A percentile compares a stretch with the other conserved stretches of the same genome.
These are phyloP conservation scores for Dillenia turbinata DNA, from an alignment of 164 flowering plant species.

Conservation along the genomic window DNA sequence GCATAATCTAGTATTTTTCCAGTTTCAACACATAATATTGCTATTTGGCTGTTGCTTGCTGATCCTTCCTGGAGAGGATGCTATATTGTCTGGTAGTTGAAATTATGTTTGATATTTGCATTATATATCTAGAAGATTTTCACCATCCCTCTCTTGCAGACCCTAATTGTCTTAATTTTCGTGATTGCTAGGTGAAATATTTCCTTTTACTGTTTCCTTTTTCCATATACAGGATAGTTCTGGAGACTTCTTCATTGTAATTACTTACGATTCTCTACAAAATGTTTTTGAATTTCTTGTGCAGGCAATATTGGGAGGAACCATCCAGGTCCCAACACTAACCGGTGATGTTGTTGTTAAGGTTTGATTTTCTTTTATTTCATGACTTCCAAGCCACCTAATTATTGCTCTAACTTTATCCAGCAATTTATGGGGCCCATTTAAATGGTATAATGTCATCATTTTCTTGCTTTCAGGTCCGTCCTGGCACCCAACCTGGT, in stretches of 20 bases:
- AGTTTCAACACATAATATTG: no score
- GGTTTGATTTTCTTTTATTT: slow-evolving; percentile 34
- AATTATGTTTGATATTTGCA: no score
- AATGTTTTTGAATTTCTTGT: slow-evolving; percentile 6
- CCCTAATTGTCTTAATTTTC: no score
- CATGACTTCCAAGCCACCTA: neutral
- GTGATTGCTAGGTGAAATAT: no score
- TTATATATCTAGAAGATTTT: no score
- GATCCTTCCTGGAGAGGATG: no score
- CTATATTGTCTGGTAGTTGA: no score
- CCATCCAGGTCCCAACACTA: slow-evolving; percentile 94
- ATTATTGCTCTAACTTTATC: neutral
- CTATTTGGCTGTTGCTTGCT: no score
- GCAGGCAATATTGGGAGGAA: slow-evolving; percentile 97
- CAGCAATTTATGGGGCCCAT: neutral
- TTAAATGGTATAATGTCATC: neutral
- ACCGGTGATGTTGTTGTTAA: slow-evolving; percentile 93
- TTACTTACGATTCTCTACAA: neutral
- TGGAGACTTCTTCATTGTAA: neutral
- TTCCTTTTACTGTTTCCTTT: no score
- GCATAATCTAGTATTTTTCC: no score
- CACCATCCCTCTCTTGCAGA: no score
- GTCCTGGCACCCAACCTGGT: slow-evolving; percentile 93
- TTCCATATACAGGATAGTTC: no score
- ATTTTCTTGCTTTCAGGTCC: slow-evolving; percentile 54